Evolutionary conservation across 257 asterid genomes (phyloP), one percentile per base, ranked within the genome.

Genomic region (Jasminum sambac): DNA sequence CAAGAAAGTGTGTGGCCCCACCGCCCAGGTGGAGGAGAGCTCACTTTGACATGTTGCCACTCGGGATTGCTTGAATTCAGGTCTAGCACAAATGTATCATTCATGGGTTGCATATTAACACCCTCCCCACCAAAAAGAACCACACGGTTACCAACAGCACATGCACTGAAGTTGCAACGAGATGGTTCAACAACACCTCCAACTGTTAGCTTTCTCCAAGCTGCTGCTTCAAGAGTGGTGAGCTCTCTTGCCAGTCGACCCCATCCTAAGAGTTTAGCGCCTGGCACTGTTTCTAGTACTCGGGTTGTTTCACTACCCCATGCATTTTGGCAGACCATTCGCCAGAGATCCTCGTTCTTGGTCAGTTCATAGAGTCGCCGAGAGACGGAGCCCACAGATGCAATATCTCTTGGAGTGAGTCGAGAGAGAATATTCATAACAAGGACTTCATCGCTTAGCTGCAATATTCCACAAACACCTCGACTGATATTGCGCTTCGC

Each of bases 51-150:
- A 50, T 50, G 59, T 50, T 50, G 59, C 59, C 59, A 50, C 13
- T 50, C 59, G 1, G 59, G 59, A 50, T 50, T 50, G 59, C 59
- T 50, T 11, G 59, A 50, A 25, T 50, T 50, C 66, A 92, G 83
- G 77, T 92, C 97, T 84, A 92, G 72, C 41, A 92, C 96, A 58
- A 92, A 92, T 0, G 59, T 50, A 17, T 50, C 59, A 8, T 50
- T 50, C 59, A 50, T 17, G 26, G 59, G 59, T 50, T 50, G 59
- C 59, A 92, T 92, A 81, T 92, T 92, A 40, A 92, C 98, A 46
- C 98, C 97, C 83, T 92, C 98, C 58, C 98, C 98, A 24, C 98
- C 98, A 65, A 92, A 92, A 40, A 92, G 90, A 63, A 93, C 91
- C 55, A 55, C 62, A 23, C 62, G 62, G n/a, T 55, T 55, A 23